Conservation (phyloP, 2,329 filamentous ascomycete species). For the Aureobasidium mangrovei region DNA sequence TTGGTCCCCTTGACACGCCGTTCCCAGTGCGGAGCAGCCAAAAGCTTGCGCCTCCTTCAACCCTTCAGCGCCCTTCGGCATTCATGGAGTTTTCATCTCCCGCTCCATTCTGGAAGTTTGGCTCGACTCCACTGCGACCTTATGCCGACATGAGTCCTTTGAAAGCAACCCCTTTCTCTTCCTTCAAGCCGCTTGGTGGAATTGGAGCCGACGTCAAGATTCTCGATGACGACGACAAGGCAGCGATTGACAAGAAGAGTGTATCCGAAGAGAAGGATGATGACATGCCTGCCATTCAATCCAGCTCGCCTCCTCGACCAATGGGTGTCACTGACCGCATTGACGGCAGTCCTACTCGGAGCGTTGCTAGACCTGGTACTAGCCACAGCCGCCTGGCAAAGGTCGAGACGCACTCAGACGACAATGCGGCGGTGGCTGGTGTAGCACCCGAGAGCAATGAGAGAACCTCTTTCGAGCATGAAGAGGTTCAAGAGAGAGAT, state of each 20-base stretch:
- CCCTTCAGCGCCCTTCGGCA: conserved; percentile 70
- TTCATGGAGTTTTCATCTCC: conserved; percentile 81
- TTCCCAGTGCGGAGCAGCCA: conserved; percentile 40
- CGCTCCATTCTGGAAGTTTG: conserved; percentile 83
- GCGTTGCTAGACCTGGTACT: conserved; percentile 10
- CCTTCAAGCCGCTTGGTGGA: conserved; percentile 17
- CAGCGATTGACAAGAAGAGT: conserved; percentile 15
- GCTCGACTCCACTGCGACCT: conserved; percentile 54
- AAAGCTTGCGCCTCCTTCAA: conserved; percentile 68
- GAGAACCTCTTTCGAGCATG: conserved; percentile 5
- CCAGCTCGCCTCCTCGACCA: conserved; percentile 25
- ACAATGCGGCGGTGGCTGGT: neutral
- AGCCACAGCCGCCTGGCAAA: conserved; percentile 12
- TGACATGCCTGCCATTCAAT: conserved; percentile 26
- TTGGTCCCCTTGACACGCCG: conserved; percentile 28
- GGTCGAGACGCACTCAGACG: conserved; percentile 5
- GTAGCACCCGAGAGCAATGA: conserved; percentile 3
- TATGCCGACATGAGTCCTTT: conserved; percentile 29
- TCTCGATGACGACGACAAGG: conserved; percentile 18
- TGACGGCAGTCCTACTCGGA: conserved; percentile 26
- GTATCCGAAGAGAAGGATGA: conserved; percentile 17
- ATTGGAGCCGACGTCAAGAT: conserved; percentile 19
- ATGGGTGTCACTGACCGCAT: conserved; percentile 17
- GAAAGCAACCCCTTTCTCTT: conserved; percentile 28
- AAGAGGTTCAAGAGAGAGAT: neutral